Evolutionary conservation across 768 basidiomycete species (phyloP), one percentile per base, ranked within the genome.

Genomic region (Xerocomellus amylosporus): DNA sequence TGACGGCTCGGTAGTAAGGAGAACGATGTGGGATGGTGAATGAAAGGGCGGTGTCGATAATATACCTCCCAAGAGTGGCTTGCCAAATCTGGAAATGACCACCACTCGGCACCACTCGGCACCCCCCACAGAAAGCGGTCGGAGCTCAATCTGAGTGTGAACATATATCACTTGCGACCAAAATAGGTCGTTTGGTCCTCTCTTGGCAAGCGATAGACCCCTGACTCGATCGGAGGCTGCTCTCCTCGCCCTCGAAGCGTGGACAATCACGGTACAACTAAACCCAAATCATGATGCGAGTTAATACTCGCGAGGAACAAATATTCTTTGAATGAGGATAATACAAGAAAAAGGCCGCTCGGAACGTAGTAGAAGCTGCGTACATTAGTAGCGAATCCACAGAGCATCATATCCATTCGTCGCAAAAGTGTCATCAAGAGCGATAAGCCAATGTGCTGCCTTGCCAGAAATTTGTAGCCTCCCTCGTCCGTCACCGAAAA

Each of bases 381-480:
- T 44, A 30, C 30, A 39, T 49, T 22, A 8, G 28, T 31, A 55
- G 46, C 34, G 54, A 43, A 57, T 48, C 46, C 60, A 45, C 26
- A 38, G 20, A 31, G 20, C 47, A 53, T 52, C 42, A 56, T 38
- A 65, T 51, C 51, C 57, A 50, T 58, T 46, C 38, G 14, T 66
- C 53, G 42, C 63, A 56, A 50, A 50, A 51, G 24, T 47, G 44
- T 57, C 55, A 20, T 53, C 50, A 24, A 57, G 38, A 34, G 45
- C 39, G 33, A 51, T 17, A 36, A 46, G 42, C 65, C 65, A 46
- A 48, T 44, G 38, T 28, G 46, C 34, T 20, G 19, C 47, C 43
- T 30, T 30, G 40, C 19, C 26, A 50, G 31, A 54, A 48, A 36
- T 26, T 28, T 42, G 49, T 54, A 57, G 52, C 44, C 40, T 49